Evolutionary conservation across 2,329 filamentous ascomycete genomes (phyloP).

Genomic region (Penicillium hesseltinei): DNA sequence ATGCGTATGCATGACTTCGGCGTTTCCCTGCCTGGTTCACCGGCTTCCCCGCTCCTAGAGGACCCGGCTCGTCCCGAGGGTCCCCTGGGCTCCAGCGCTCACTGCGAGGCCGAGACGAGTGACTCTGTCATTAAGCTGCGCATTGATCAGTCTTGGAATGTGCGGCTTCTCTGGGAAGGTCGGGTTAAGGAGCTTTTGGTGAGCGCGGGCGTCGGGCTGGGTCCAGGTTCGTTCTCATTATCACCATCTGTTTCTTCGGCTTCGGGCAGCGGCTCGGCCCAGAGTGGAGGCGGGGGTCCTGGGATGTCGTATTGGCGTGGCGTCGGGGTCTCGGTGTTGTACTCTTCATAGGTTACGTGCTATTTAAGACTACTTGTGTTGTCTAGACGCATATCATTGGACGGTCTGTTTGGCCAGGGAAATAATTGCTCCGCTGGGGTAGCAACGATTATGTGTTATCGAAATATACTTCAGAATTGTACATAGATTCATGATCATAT

Average conservation of each 20-base stretch:
- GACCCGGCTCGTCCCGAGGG: slow-evolving; percentile 17
- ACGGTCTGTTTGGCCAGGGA: background rate
- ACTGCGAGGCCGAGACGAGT: slow-evolving; percentile 60
- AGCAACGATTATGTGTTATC: background rate
- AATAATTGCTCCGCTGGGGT: background rate
- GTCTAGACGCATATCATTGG: background rate
- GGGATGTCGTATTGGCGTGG: slow-evolving; percentile 41
- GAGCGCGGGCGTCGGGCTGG: slow-evolving; percentile 82
- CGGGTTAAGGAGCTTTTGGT: slow-evolving; percentile 89
- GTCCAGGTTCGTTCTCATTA: slow-evolving; percentile 48
- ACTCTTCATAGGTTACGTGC: slow-evolving; percentile 36
- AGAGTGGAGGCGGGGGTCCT: slow-evolving; percentile 27
- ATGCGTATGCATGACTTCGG: slow-evolving; percentile 32
- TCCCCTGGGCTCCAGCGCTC: slow-evolving; percentile 3
- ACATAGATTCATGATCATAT: slow-evolving; percentile 30
- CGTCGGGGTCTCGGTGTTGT: slow-evolving; percentile 43
- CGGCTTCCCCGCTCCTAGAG: slow-evolving; percentile 17
- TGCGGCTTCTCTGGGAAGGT: slow-evolving; percentile 90
- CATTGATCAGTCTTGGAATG: slow-evolving; percentile 81
- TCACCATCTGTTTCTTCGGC: slow-evolving; percentile 26
- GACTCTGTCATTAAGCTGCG: slow-evolving; percentile 86
- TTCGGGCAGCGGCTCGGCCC: slow-evolving; percentile 25
- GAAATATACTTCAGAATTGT: slow-evolving; percentile 19
- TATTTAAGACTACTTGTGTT: background rate
- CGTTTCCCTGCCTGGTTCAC: slow-evolving; percentile 18